Evolutionary conservation across 139 green algal species (phyloP).

Genomic region (Micromonas pusilla): DNA sequence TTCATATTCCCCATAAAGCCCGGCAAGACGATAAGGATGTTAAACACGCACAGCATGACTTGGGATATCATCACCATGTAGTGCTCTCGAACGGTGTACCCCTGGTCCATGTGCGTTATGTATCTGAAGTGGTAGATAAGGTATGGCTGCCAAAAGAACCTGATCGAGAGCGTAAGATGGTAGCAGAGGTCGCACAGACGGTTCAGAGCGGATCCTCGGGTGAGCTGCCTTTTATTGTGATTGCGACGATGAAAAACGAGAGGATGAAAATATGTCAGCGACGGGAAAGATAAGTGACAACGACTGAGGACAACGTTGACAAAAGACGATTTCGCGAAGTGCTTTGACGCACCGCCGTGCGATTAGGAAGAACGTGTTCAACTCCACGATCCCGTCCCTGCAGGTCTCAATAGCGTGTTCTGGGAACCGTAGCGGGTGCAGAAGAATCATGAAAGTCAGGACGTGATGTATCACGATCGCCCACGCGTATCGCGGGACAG

Average conservation of each 20-base stretch:
- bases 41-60: neutral
- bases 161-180: neutral
- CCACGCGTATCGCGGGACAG: neutral
- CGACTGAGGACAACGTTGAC: neutral
- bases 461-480: neutral
- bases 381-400: conserved; percentile 19
- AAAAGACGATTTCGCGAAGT: neutral
- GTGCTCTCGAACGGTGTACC: neutral
- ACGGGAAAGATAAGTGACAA: too few relatives aligned
- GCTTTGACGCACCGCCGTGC: neutral
- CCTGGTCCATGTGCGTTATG: neutral
- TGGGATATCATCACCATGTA: neutral
- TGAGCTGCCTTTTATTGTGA: neutral
- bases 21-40: neutral
- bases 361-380: conserved; percentile 21
- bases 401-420: conserved; percentile 10
- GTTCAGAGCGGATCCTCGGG: neutral
- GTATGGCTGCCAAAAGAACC: conserved; percentile 16
- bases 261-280: too few relatives aligned
- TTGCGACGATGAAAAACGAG: too few relatives aligned
- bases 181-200: neutral
- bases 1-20: neutral
- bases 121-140: neutral
- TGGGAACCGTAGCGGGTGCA: neutral
- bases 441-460: conserved; percentile 2